These are phyloP conservation scores for Polytrichum commune DNA, from an alignment of 225 moss, liverwort and hornwort species.

Conservation along the genomic window DNA sequence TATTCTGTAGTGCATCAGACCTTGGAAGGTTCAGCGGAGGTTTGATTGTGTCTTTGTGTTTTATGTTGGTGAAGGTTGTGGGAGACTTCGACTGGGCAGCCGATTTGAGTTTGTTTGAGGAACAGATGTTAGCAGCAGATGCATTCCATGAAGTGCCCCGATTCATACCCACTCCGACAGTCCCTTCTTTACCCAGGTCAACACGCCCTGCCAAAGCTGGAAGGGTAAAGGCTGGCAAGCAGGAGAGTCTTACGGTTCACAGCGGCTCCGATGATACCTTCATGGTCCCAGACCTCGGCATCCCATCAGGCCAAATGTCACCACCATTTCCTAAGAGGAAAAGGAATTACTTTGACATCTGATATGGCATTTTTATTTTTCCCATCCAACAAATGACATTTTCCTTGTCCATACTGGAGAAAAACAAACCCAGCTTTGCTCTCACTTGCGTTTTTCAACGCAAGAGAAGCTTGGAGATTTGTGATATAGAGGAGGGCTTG, in stretches of 20 bases:
- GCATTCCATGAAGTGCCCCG: slow-evolving; percentile 81
- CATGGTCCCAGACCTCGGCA: slow-evolving; percentile 65
- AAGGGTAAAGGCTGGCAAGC: slow-evolving; percentile 49
- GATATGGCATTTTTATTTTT: not conserved
- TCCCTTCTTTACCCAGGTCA: slow-evolving; percentile 15
- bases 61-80: not conserved
- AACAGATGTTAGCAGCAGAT: slow-evolving; percentile 53
- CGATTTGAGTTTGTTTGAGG: slow-evolving; percentile 76
- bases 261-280: slow-evolving; percentile 60
- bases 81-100: slow-evolving; percentile 84
- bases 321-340: slow-evolving; percentile 29
- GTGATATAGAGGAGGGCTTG: not conserved
- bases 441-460: not conserved
- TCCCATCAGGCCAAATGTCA: slow-evolving; percentile 6
- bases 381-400: no score
- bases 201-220: slow-evolving; percentile 13
- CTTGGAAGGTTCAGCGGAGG: no score
- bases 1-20: no score
- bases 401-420: not conserved
- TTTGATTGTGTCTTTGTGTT: no score
- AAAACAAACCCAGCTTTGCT: not conserved
- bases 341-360: slow-evolving; percentile 24
- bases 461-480: not conserved
- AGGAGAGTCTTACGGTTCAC: slow-evolving; percentile 31
- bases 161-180: slow-evolving; percentile 24